Base-by-base conservation (phyloP, 345 rosid species). In the Lumnitzera littorea region DNA sequence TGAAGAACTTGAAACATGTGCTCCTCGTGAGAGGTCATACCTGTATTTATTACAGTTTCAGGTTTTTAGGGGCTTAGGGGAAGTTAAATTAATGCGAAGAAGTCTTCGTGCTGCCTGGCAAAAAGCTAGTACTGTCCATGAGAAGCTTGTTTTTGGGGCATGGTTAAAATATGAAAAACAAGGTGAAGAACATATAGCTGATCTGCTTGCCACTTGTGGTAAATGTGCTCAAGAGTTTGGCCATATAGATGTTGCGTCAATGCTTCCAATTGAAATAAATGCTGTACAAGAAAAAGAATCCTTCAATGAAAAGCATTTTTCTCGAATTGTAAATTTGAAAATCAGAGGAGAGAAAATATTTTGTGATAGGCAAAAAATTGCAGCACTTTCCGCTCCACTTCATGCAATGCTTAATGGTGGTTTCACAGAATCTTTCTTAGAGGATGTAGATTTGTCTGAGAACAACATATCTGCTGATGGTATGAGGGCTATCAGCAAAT, bases 91-190 rank as follows among this genome's bases (percentile, higher is more conserved):
- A 66, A 82, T 83, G 91, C 77, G 83, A 62, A 84, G 91, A 74
- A 90, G 97, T 66, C 97, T 94, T 62, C 85, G 85, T 49, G 80
- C 81, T 55, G 99, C 99, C 67, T 90, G 99, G 97, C 87, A 82
- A 72, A 88, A 80, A 58, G 84, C 96, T 65, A 68, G 74, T 65
- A 73, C 86, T n/a, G 86, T 84, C 63, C 95, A 94, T 29, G 97
- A 94, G 73, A 88, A 80, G 82, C 74, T 91, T 59, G 84, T 94
- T 49, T 94, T 90, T 58, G 97, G 91, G 55, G 84, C 96, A 24
- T 94, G 99, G 99, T 75, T 90, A 17, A 85, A 79, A 70, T 91
- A 86, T 75, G 95, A 86, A 70, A 94, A 82, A 69, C 88, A 78
- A 77, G 97, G 92, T 25, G 97, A 94, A 68, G 96, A 88, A 70